A percentile compares a stretch with the other conserved stretches of the same genome.
phyloP scores from a whole-genome alignment of 495 filamentous ascomycete species.

The Trichocladium uniseriatum region DNA sequence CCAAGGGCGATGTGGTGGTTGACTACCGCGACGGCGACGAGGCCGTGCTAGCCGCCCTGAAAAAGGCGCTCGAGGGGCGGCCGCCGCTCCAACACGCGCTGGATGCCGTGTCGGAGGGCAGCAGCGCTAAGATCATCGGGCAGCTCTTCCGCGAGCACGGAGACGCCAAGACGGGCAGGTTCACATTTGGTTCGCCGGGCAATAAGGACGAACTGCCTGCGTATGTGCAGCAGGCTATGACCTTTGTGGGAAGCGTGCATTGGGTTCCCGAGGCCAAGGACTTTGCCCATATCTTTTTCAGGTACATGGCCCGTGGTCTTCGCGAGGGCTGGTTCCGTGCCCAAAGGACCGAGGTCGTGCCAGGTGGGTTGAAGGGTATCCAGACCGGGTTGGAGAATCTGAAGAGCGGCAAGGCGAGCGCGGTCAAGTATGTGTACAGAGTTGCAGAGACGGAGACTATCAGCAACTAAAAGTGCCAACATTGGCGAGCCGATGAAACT shows the following conservation, averaged over 20 bases:
- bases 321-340: constrained; percentile 50
- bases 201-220: constrained; percentile 28
- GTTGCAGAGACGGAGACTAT: no score
- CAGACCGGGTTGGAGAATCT: constrained; percentile 47
- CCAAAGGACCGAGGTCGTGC: constrained; percentile 54
- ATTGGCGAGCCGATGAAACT: no score
- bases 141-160: constrained; percentile 37
- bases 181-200: constrained; percentile 41
- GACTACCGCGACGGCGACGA: constrained; percentile 60
- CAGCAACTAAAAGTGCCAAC: no score
- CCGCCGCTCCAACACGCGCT: constrained; percentile 37
- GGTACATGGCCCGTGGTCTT: constrained; percentile 44
- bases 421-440: no score
- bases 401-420: no score
- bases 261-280: constrained; percentile 42
- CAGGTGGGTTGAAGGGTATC: constrained; percentile 50
- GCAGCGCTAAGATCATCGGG: constrained; percentile 37
- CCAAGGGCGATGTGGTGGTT: constrained; percentile 59
- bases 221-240: constrained; percentile 25
- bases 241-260: constrained; percentile 45
- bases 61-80: constrained; percentile 33
- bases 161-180: constrained; percentile 35
- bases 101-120: constrained; percentile 53
- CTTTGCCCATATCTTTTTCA: constrained; percentile 48
- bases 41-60: constrained; percentile 42